A percentile compares a stretch with the other conserved stretches of the same genome.
Conservation (phyloP, 306 rosid species). For the Citrullus mucosospermus region DNA sequence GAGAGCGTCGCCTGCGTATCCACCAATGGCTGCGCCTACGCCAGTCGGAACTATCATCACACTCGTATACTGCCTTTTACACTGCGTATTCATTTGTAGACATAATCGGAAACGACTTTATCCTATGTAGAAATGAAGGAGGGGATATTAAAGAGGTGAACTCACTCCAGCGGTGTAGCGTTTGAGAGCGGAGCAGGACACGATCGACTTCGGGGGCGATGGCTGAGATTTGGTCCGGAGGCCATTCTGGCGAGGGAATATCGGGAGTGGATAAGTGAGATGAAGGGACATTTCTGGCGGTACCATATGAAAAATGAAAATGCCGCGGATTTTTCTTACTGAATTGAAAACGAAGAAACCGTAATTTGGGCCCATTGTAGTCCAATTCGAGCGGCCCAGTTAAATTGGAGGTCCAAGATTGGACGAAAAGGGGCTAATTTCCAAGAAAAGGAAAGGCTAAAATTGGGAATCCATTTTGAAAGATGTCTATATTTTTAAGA, state of each 20-base stretch:
- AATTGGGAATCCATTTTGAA: no score
- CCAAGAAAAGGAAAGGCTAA: no score
- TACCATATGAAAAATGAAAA: background rate
- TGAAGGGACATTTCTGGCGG: constrained; percentile 26
- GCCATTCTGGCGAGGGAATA: background rate
- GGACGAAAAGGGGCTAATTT: background rate
- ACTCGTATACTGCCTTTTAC: constrained; percentile 62
- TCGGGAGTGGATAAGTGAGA: constrained; percentile 22
- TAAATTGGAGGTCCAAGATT: background rate
- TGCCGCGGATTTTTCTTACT: background rate
- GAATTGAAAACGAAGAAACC: background rate
- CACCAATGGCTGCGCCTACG: constrained; percentile 76
- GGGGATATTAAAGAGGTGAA: background rate
- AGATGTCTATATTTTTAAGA: no score
- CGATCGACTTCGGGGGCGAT: constrained; percentile 2
- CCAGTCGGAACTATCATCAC: constrained; percentile 85
- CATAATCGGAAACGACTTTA: background rate
- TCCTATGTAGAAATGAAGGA: background rate
- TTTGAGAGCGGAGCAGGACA: constrained; percentile 26
- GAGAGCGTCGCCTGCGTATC: constrained; percentile 77
- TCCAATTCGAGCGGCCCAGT: background rate
- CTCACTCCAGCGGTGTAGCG: constrained; percentile 31
- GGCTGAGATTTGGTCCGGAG: constrained; percentile 5
- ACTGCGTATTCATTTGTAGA: constrained; percentile 19
- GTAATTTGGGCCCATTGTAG: background rate